These are phyloP conservation scores for Fabrea salina DNA, from an alignment of 169 alveolate genomes.

Conservation along the genomic window DNA sequence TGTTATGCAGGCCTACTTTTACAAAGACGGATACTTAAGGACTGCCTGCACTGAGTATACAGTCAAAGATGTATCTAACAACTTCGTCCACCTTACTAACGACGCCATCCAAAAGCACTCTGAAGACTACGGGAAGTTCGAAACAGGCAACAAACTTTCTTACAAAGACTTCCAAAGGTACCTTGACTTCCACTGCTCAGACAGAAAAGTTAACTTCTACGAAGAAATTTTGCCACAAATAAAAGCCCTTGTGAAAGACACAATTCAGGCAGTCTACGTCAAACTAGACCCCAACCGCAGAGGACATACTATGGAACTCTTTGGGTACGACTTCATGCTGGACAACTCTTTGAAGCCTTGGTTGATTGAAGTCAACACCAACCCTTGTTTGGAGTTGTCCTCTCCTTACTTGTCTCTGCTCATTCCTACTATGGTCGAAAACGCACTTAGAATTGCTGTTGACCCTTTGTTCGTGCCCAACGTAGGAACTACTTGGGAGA, in stretches of 20 bases:
- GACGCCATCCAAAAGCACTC: conserved; percentile 62
- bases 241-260: conserved; percentile 28
- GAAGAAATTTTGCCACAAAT: conserved; percentile 13
- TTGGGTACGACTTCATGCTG: conserved; percentile 84
- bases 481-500: neutral
- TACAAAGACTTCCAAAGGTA: conserved; percentile 57
- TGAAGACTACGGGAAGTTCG: conserved; percentile 61
- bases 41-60: conserved; percentile 53
- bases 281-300: conserved; percentile 38
- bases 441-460: conserved; percentile 34
- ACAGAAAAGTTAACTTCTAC: neutral
- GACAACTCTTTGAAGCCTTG: conserved; percentile 79
- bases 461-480: conserved; percentile 36
- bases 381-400: conserved; percentile 62
- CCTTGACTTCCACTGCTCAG: conserved; percentile 26
- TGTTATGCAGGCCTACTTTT: conserved; percentile 51
- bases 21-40: conserved; percentile 62
- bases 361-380: conserved; percentile 83
- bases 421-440: conserved; percentile 40
- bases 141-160: conserved; percentile 64
- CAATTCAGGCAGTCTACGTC: conserved; percentile 37
- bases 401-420: conserved; percentile 25
- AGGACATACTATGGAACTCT: conserved; percentile 47
- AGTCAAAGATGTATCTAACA: conserved; percentile 46
- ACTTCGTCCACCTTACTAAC: conserved; percentile 66